A percentile compares a stretch with the other conserved stretches of the same genome.
Conservation (phyloP, 192 early-diverging fungal genomes). For the Mortierella claussenii region DNA sequence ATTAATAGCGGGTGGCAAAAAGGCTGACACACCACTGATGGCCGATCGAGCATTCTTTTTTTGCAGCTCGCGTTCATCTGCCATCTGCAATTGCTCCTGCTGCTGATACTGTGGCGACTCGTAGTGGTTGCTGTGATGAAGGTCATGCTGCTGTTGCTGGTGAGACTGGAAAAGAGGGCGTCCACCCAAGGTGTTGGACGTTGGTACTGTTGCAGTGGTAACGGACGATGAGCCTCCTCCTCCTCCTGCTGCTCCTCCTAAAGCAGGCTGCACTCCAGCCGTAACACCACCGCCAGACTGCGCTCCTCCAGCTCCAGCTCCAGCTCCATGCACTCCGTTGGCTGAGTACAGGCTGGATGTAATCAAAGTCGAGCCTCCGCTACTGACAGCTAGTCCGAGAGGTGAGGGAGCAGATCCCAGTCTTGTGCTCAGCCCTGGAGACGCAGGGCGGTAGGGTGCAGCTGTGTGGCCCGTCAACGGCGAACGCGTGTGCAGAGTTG, state of each 20-base stretch:
- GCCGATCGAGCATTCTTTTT: slow-evolving; percentile 44
- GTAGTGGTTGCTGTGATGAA: too few relatives aligned
- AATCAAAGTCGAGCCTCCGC: slow-evolving; percentile 5
- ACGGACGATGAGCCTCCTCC: slow-evolving; percentile 13
- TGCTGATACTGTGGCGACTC: slow-evolving; percentile 11
- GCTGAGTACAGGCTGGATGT: slow-evolving; percentile 11
- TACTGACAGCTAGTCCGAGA: neutral
- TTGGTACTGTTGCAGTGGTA: slow-evolving; percentile 13
- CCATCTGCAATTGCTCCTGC: slow-evolving; percentile 18
- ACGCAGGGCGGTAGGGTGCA: slow-evolving; percentile 12
- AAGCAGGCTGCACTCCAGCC: too few relatives aligned
- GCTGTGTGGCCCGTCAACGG: slow-evolving; percentile 1
- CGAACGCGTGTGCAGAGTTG: slow-evolving; percentile 4
- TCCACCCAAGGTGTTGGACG: slow-evolving; percentile 19
- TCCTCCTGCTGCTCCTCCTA: slow-evolving; percentile 6
- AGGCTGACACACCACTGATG: slow-evolving; percentile 21
- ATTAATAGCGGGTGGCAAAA: slow-evolving; percentile 28
- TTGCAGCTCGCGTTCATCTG: slow-evolving; percentile 30
- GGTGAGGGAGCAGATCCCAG: slow-evolving; percentile 13
- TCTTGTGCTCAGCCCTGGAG: slow-evolving; percentile 15
- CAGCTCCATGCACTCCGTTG: too few relatives aligned
- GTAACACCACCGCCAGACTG: neutral
- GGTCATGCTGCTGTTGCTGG: slow-evolving; percentile 16
- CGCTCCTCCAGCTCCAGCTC: neutral
- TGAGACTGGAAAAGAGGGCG: slow-evolving; percentile 15